These are phyloP conservation scores for Lepidium didymum DNA, from an alignment of 345 rosid genomes.

Conservation along the genomic window DNA sequence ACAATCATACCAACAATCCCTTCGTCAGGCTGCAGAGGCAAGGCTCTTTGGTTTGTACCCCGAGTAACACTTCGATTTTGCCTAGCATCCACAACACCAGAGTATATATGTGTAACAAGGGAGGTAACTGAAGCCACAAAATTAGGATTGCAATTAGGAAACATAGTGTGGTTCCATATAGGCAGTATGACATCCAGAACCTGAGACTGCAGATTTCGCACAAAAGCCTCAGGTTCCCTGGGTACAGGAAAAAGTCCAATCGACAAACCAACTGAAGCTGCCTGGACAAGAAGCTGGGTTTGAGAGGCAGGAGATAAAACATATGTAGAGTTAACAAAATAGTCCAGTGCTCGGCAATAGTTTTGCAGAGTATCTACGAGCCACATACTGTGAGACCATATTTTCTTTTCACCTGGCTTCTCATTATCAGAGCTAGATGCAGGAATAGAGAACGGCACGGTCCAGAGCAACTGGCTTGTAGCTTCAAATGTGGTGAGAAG, in stretches of 20 bases:
- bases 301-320: conserved; percentile 74
- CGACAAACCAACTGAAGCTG: conserved; percentile 77
- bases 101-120: conserved; percentile 68
- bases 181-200: conserved; percentile 84
- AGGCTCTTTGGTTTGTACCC: conserved; percentile 59
- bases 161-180: conserved; percentile 80
- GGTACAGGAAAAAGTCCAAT: conserved; percentile 89
- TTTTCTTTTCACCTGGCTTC: conserved; percentile 63
- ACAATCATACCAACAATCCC: conserved; percentile 76
- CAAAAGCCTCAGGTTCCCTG: conserved; percentile 83
- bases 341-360: conserved; percentile 75
- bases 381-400: conserved; percentile 57
- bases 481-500: conserved; percentile 92
- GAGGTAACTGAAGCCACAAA: conserved; percentile 71
- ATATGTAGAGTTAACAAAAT: conserved; percentile 70
- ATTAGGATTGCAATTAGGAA: conserved; percentile 69
- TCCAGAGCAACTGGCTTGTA: conserved; percentile 88
- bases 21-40: conserved; percentile 92
- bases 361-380: conserved; percentile 76
- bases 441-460: conserved; percentile 49
- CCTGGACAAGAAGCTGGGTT: conserved; percentile 87
- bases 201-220: conserved; percentile 81
- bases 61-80: conserved; percentile 62
- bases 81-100: conserved; percentile 86
- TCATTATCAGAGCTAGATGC: conserved; percentile 49